phyloP scores from a whole-genome alignment of 1,284 basidiomycete genomes.

The Fomes fomentarius region DNA sequence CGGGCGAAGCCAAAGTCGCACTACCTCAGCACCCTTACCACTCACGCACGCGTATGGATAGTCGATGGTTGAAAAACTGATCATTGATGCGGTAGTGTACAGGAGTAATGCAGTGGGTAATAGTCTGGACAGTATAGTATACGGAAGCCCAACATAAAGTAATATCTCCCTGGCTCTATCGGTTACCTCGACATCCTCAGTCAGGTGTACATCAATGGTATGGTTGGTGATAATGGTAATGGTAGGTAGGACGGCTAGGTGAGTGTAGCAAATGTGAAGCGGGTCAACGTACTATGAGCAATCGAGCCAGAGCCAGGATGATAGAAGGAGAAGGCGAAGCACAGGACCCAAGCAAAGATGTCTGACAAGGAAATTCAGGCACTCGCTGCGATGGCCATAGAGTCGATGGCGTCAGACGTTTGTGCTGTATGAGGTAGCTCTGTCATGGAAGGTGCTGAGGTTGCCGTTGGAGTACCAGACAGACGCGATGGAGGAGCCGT shows the following conservation, averaged over 20 bases:
- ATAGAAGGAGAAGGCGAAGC: slow-evolving; percentile 4
- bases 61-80: slow-evolving; percentile 17
- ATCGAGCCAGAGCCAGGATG: slow-evolving; percentile 7
- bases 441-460: slow-evolving; percentile 4
- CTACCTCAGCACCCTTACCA: too few species aligned
- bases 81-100: slow-evolving; percentile 27
- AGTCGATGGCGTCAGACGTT: slow-evolving; percentile 13
- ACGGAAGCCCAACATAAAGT: slow-evolving; percentile 9
- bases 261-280: slow-evolving; percentile 17
- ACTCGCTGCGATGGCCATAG: slow-evolving; percentile 20
- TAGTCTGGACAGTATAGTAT: slow-evolving; percentile 16
- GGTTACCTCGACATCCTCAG: slow-evolving; percentile 12
- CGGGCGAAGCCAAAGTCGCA: too few species aligned
- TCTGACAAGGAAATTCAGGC: slow-evolving; percentile 11
- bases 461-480: slow-evolving; percentile 1
- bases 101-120: slow-evolving; percentile 17
- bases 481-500: background rate
- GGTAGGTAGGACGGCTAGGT: slow-evolving; percentile 9
- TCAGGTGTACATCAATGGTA: background rate
- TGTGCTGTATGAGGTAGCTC: slow-evolving; percentile 19
- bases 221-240: too few species aligned
- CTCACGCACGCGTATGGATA: too few species aligned
- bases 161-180: slow-evolving; percentile 14
- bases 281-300: slow-evolving; percentile 20
- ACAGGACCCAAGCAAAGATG: slow-evolving; percentile 1